A percentile compares a stretch with the other conserved stretches of the same genome.
Evolutionary conservation across 2,329 filamentous ascomycete species (phyloP).

Genomic region (Aspergillus texensis): DNA sequence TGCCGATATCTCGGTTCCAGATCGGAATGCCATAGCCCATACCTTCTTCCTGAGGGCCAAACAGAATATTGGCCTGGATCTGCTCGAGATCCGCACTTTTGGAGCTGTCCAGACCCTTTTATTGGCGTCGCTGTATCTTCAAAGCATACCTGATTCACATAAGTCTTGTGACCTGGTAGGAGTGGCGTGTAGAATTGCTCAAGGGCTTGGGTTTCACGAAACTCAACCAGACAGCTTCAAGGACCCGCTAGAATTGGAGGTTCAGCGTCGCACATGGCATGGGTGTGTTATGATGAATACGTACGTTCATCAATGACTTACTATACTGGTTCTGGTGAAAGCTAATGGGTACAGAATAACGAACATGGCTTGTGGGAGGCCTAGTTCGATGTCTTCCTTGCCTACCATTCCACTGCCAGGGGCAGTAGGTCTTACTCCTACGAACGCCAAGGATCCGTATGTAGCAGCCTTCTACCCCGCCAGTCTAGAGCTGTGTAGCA

Average conservation of each 20-base stretch:
- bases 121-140: constrained; percentile 42
- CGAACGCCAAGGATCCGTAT: constrained; percentile 15
- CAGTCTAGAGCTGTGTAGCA: constrained; percentile 31
- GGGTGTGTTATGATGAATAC: constrained; percentile 44
- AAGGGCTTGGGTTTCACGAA: constrained; percentile 47
- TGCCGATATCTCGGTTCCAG: constrained; percentile 33
- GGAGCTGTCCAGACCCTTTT: constrained; percentile 47
- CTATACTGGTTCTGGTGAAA: background rate
- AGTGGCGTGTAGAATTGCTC: constrained; percentile 45
- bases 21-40: constrained; percentile 32
- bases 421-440: constrained; percentile 10
- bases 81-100: constrained; percentile 43
- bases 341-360: constrained; percentile 29
- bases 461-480: constrained; percentile 32
- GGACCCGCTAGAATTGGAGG: constrained; percentile 39
- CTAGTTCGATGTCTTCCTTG: constrained; percentile 38
- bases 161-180: constrained; percentile 50
- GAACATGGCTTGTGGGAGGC: constrained; percentile 44
- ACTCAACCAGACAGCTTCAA: constrained; percentile 20
- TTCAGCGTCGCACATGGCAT: constrained; percentile 43
- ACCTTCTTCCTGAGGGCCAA: constrained; percentile 41
- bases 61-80: constrained; percentile 39
- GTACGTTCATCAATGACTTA: constrained; percentile 24
- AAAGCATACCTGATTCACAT: constrained; percentile 45
- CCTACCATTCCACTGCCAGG: constrained; percentile 26